These are phyloP conservation scores for Fusarium sp. DNA, from an alignment of 2,329 filamentous ascomycete species.

Conservation along the genomic window DNA sequence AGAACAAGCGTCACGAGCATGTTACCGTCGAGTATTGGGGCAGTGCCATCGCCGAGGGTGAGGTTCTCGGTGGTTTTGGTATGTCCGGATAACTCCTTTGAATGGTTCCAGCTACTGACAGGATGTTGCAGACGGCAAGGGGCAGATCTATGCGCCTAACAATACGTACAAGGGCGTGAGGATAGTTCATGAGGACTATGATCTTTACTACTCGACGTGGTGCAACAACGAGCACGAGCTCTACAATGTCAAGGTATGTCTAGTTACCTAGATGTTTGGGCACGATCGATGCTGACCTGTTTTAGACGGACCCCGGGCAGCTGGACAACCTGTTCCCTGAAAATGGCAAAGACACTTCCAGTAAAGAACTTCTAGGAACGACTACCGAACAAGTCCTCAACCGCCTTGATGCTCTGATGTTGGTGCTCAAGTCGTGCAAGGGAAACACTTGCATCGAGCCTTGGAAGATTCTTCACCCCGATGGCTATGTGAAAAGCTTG, in stretches of 20 bases:
- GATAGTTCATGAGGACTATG: conserved; percentile 65
- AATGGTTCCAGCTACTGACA: conserved; percentile 8
- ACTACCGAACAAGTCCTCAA: conserved; percentile 54
- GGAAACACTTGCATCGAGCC: conserved; percentile 63
- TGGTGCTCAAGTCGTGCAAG: conserved; percentile 71
- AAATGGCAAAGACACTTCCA: background rate
- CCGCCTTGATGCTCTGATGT: conserved; percentile 67
- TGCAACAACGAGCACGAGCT: conserved; percentile 75
- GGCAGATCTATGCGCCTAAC: conserved; percentile 42
- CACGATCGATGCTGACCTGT: conserved; percentile 6
- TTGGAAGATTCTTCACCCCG: conserved; percentile 67
- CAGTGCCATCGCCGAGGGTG: conserved; percentile 53
- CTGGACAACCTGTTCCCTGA: conserved; percentile 56
- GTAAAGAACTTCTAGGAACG: conserved; percentile 33
- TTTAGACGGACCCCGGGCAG: conserved; percentile 63
- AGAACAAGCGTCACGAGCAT: conserved; percentile 59
- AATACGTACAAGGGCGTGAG: conserved; percentile 72
- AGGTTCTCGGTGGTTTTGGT: conserved; percentile 42
- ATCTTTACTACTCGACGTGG: conserved; percentile 75
- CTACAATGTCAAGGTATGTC: conserved; percentile 65
- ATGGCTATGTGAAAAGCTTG: conserved; percentile 61
- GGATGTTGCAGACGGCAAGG: conserved; percentile 33
- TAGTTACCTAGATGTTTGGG: too few relatives aligned
- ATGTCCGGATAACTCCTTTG: background rate
- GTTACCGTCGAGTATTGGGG: conserved; percentile 70